Conservation (phyloP, 768 basidiomycete genomes). For the Gelatoporia subvermispora region DNA sequence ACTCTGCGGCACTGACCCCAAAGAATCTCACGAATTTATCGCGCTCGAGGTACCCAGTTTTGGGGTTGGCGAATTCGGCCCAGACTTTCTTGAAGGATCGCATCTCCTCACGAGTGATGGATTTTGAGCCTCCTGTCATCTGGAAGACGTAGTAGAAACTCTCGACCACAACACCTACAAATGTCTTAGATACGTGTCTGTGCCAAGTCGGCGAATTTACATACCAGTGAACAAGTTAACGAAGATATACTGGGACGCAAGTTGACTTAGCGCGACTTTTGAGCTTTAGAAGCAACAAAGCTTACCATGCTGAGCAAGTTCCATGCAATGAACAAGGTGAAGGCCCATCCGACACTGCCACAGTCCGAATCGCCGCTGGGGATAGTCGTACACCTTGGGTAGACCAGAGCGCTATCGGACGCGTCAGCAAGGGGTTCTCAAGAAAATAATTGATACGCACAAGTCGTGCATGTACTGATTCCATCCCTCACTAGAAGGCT, state of each 20-base stretch:
- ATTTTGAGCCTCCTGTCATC: constrained; percentile 72
- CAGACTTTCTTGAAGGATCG: constrained; percentile 92
- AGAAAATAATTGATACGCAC: constrained; percentile 40
- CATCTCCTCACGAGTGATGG: constrained; percentile 87
- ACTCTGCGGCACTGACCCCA: constrained; percentile 45
- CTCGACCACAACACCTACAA: constrained; percentile 81
- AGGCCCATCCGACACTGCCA: constrained; percentile 80
- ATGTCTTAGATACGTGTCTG: constrained; percentile 1
- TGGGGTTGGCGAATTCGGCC: constrained; percentile 76
- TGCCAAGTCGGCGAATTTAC: constrained; percentile 9
- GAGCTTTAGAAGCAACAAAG: too few relatives aligned
- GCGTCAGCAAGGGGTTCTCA: constrained; percentile 4
- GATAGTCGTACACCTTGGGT: constrained; percentile 76
- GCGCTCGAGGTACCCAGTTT: constrained; percentile 75
- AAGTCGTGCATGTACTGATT: constrained; percentile 98
- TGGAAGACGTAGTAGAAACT: constrained; percentile 96
- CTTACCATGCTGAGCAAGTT: constrained; percentile 90
- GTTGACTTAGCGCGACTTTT: not conserved
- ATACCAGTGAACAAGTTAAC: constrained; percentile 91
- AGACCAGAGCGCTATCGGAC: constrained; percentile 57
- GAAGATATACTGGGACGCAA: constrained; percentile 74
- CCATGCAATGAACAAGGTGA: constrained; percentile 88
- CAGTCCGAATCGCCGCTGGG: constrained; percentile 68
- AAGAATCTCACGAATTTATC: constrained; percentile 75
- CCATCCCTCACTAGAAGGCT: constrained; percentile 75